These are phyloP conservation scores for Dentipellis fragilis DNA, from an alignment of 768 basidiomycete genomes.

Conservation along the genomic window DNA sequence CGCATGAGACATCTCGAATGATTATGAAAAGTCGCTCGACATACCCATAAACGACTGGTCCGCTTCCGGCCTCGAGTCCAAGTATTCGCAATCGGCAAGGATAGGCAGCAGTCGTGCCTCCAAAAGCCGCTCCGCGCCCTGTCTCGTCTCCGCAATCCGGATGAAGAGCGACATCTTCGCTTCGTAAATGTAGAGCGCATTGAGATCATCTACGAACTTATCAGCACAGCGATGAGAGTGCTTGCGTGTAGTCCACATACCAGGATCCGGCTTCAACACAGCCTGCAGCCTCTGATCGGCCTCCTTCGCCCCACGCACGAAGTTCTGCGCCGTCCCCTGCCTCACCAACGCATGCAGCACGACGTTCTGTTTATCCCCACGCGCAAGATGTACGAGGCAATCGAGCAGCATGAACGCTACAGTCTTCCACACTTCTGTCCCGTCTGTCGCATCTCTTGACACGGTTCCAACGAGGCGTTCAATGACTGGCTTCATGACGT, in stretches of 20 bases:
- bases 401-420: slow-evolving; percentile 89
- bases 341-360: slow-evolving; percentile 50
- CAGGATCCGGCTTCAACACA: slow-evolving; percentile 83
- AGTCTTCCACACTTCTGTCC: slow-evolving; percentile 94
- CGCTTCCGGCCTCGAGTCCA: slow-evolving; percentile 76
- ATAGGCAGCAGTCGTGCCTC: slow-evolving; percentile 67
- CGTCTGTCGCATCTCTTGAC: slow-evolving; percentile 88
- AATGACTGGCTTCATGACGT: slow-evolving; percentile 53
- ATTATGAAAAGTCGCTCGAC: slow-evolving; percentile 5
- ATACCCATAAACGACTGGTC: slow-evolving; percentile 77
- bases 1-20: not conserved
- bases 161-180: slow-evolving; percentile 87
- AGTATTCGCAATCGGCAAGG: slow-evolving; percentile 76
- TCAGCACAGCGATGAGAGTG: not conserved
- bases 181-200: slow-evolving; percentile 89
- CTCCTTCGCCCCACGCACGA: slow-evolving; percentile 79
- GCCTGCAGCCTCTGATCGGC: slow-evolving; percentile 63
- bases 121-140: slow-evolving; percentile 77
- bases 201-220: slow-evolving; percentile 60
- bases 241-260: slow-evolving; percentile 30
- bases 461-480: slow-evolving; percentile 68
- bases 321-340: slow-evolving; percentile 72
- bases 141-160: slow-evolving; percentile 71
- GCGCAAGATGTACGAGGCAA: slow-evolving; percentile 64
- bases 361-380: slow-evolving; percentile 55